phyloP scores from a whole-genome alignment of 2,329 filamentous ascomycete species.

The Pseudonectria buxi region DNA sequence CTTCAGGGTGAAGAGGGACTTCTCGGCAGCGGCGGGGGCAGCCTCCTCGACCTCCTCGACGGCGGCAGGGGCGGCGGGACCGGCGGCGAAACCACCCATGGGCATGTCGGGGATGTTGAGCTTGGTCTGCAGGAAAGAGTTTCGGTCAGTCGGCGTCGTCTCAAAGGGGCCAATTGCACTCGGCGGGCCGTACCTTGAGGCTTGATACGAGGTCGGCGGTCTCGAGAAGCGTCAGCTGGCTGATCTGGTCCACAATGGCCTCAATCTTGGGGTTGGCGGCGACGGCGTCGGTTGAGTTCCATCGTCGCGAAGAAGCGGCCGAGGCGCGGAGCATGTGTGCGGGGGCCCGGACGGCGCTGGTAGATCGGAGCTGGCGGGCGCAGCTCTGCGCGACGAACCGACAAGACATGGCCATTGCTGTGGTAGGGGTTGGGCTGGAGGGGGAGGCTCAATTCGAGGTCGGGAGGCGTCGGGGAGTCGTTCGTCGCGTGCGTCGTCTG shows the following conservation, averaged over 20 bases:
- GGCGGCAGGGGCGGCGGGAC: slow-evolving; percentile 55
- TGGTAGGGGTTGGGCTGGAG: slow-evolving; percentile 18
- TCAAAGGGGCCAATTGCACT: slow-evolving; percentile 9
- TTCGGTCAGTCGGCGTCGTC: slow-evolving; percentile 10
- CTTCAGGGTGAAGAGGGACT: slow-evolving; percentile 94
- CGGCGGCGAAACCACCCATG: slow-evolving; percentile 80
- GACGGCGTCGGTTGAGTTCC: slow-evolving; percentile 75
- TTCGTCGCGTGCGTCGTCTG: slow-evolving; percentile 23
- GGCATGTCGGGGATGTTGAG: slow-evolving; percentile 98
- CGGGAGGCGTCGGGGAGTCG: slow-evolving; percentile 9
- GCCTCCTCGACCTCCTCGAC: slow-evolving; percentile 80
- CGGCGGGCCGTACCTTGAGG: slow-evolving; percentile 67
- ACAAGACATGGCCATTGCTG: slow-evolving; percentile 56
- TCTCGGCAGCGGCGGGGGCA: slow-evolving; percentile 86
- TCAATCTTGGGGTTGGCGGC: slow-evolving; percentile 81
- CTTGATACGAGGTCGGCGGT: slow-evolving; percentile 91
- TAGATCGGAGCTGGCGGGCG: slow-evolving; percentile 53
- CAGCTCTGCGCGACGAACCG: slow-evolving; percentile 59
- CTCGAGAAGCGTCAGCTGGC: slow-evolving; percentile 94
- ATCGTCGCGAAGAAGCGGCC: slow-evolving; percentile 59
- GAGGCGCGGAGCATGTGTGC: slow-evolving; percentile 41
- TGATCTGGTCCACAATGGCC: slow-evolving; percentile 96
- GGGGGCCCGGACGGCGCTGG: slow-evolving; percentile 39
- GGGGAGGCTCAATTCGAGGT: slow-evolving; percentile 20
- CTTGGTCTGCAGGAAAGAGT: slow-evolving; percentile 57